Conservation (phyloP, 2,329 filamentous ascomycete genomes). For the Beauveria medogensis region DNA sequence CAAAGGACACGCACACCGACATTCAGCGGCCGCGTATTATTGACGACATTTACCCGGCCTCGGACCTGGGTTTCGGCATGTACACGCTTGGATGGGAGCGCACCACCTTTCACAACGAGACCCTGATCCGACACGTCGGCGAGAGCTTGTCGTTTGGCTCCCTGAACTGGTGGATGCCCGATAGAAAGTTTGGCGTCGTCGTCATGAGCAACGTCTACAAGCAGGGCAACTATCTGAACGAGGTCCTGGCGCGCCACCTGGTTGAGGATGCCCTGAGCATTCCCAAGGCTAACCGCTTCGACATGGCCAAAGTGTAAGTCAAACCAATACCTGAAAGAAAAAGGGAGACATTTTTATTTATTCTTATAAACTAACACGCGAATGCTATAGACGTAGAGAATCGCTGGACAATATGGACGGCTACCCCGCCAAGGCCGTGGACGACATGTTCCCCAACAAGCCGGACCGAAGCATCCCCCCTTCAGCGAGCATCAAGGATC, state of each 20-base stretch:
- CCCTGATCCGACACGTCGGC: not conserved
- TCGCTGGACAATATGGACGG: not conserved
- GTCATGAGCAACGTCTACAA: not conserved
- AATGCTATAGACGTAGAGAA: not conserved
- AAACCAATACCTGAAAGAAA: too few species aligned
- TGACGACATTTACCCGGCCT: rapidly evolving
- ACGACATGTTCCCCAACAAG: not conserved
- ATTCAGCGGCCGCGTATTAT: not conserved
- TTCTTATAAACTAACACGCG: too few species aligned
- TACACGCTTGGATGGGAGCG: not conserved
- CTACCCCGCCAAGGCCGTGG: not conserved
- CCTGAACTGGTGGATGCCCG: not conserved
- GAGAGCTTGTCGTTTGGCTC: not conserved
- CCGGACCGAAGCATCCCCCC: not conserved
- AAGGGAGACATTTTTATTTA: too few species aligned
- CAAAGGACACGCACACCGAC: not conserved
- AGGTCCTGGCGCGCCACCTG: not conserved
- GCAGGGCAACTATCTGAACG: not conserved
- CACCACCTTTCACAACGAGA: not conserved
- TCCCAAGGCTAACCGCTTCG: not conserved
- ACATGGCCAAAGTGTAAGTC: not conserved
- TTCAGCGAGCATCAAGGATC: not conserved
- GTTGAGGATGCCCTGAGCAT: not conserved
- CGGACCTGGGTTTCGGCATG: not conserved
- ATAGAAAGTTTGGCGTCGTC: not conserved